Evolutionary conservation across 2,329 filamentous ascomycete species (phyloP), one percentile per base, ranked within the genome.

Genomic region (Phyllosticta capitalensis): DNA sequence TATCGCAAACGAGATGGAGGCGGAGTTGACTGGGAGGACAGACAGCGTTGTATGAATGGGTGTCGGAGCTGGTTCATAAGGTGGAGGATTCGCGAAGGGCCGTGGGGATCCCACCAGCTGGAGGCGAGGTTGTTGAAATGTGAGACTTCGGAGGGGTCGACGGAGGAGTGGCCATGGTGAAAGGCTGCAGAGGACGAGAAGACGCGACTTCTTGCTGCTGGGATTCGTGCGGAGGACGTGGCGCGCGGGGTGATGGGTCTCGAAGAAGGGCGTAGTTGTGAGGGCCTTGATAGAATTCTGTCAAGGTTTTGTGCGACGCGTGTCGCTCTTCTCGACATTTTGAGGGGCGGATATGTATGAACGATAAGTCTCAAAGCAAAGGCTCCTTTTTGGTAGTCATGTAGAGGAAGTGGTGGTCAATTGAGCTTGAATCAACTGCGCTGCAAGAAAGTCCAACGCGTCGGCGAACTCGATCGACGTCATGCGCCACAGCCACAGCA

Each of bases 1-100:
- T 90, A 95, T 33, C 81, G 80, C 3, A 90, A 77, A 19, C 78
- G 65, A 30, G 57, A 67, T 54, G 56, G 58, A 19, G 66, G 45
- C 49, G 63, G 64, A 55, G 75, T 64, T 9, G 73, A 62, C 22
- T 75, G 68, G 53, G 76, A 74, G 61, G 64, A 54, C 76, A 74
- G 82, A 70, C 92, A 96, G 63, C 78, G 76, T 21, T 80, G 80
- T 72, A 96, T 94, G 75, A 97, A 97, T 75, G 91, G 86, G 76
- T 97, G 92, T 33, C 94, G 91, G 52, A 96, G 83, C 1, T 94
- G 94, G 76, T 99, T 97, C 92, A 99, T 97, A 65, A 96, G 86
- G 74, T 99, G 94, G 1, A 99, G 84, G 61, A 96, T 85, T 48
- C 92, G 85, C 3, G 91, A 96, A 6, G 92, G 87, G 56, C 94